Evolutionary conservation across 164 flowering plant genomes (phyloP).

Genomic region (Nymphaea colorata): DNA sequence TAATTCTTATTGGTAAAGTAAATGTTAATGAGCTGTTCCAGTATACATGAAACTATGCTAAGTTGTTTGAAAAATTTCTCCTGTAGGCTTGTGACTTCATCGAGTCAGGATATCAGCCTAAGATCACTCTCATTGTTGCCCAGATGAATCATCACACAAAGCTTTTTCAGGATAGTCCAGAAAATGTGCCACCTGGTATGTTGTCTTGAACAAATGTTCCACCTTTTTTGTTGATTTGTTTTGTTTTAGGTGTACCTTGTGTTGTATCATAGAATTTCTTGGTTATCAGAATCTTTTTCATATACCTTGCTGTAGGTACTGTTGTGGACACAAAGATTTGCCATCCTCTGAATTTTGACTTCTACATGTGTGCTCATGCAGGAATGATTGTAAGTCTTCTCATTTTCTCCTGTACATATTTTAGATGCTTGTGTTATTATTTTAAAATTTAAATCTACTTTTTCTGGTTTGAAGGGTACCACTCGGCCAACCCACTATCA

Average conservation of each 20-base stretch:
- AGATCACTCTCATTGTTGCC: constrained; percentile 60
- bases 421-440: neutral
- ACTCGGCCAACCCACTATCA: constrained; percentile 78
- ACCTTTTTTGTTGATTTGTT: neutral
- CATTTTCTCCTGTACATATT: neutral
- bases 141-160: constrained; percentile 90
- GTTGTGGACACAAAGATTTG: constrained; percentile 64
- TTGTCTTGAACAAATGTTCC: neutral
- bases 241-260: neutral
- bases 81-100: constrained; percentile 74
- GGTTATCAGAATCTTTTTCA: neutral
- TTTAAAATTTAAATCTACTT: neutral
- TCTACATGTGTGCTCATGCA: constrained; percentile 88
- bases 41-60: neutral
- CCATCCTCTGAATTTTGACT: constrained; percentile 73
- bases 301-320: constrained; percentile 42
- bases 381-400: constrained; percentile 80
- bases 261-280: too few species aligned
- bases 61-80: neutral
- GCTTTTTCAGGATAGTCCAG: constrained; percentile 50
- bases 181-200: constrained; percentile 87
- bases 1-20: neutral
- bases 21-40: too few species aligned
- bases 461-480: constrained; percentile 41
- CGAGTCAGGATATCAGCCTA: constrained; percentile 64